Percentiles rank a stretch among this genome's conserved stretches.
phyloP scores from a whole-genome alignment of 1,284 basidiomycete genomes.

The Phellopilus nigrolimitatus region DNA sequence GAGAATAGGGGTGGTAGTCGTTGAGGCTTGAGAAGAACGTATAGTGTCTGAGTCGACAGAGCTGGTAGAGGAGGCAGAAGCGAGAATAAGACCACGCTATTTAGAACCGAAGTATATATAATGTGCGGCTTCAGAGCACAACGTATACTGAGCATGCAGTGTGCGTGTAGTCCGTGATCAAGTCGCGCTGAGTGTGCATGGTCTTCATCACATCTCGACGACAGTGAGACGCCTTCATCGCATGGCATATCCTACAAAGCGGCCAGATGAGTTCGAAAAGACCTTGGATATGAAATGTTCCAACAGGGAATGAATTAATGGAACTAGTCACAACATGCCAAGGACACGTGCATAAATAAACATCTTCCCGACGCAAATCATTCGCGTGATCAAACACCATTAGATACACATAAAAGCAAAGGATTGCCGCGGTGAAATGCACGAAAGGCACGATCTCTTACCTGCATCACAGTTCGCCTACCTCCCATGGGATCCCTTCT shows the following conservation, averaged over 20 bases:
- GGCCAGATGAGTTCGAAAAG: background rate
- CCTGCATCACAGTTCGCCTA: conserved; percentile 44
- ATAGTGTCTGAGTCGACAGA: background rate
- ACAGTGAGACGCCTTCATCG: background rate
- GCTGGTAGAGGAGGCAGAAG: background rate
- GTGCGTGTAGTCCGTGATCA: conserved; percentile 8
- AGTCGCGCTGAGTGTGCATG: conserved; percentile 6
- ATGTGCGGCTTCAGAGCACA: background rate
- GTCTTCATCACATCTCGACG: conserved; percentile 5
- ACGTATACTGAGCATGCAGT: conserved; percentile 5
- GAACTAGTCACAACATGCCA: conserved; percentile 15
- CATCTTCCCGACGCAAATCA: conserved; percentile 6
- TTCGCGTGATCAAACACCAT: background rate
- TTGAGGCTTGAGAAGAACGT: background rate
- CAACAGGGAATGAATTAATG: conserved; percentile 13
- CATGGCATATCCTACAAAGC: background rate
- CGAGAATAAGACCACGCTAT: too few relatives aligned
- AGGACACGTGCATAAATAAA: conserved; percentile 11
- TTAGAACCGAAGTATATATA: background rate
- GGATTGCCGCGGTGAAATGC: background rate
- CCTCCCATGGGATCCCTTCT: conserved; percentile 74
- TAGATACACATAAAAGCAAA: conserved; percentile 4
- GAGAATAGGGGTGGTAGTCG: background rate
- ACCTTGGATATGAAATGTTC: conserved; percentile 7
- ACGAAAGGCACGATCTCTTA: conserved; percentile 24